A percentile compares a stretch with the other conserved stretches of the same genome.
phyloP scores from a whole-genome alignment of 208 protist genomes.

The Crithidia brevicula region DNA sequence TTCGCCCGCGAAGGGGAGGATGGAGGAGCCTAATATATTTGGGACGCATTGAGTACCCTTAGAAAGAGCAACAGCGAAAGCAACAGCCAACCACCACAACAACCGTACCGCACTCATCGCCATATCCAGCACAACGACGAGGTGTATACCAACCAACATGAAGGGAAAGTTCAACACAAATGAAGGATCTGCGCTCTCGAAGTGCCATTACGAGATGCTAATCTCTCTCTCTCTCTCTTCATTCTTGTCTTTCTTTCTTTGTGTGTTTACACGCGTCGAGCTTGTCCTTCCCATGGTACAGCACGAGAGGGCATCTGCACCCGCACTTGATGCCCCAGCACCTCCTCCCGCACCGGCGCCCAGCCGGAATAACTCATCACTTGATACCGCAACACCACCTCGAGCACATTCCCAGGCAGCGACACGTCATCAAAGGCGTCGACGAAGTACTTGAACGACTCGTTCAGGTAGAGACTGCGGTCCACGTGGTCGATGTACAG shows the following conservation, averaged over 20 bases:
- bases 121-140: too few species aligned
- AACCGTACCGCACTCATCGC: too few species aligned
- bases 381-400: slow-evolving; percentile 72
- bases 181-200: too few species aligned
- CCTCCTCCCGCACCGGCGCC: slow-evolving; percentile 49
- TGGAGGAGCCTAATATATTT: too few species aligned
- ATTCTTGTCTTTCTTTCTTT: not conserved
- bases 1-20: not conserved
- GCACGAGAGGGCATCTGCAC: not conserved
- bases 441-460: slow-evolving; percentile 74
- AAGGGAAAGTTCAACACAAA: too few species aligned
- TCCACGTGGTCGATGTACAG: slow-evolving; percentile 45
- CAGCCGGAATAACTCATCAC: slow-evolving; percentile 79
- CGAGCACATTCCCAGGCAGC: slow-evolving; percentile 32
- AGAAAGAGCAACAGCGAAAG: too few species aligned
- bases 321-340: slow-evolving; percentile 25
- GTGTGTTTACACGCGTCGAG: not conserved
- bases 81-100: too few species aligned
- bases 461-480: slow-evolving; percentile 36
- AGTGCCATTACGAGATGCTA: too few species aligned
- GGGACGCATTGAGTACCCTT: too few species aligned
- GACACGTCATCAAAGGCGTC: slow-evolving; percentile 39
- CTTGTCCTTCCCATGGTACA: not conserved
- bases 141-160: too few species aligned
- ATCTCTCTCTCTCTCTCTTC: slow-evolving; percentile 1